Base-by-base conservation (phyloP, 495 filamentous ascomycete species). In the Cercophora newfieldiana region DNA sequence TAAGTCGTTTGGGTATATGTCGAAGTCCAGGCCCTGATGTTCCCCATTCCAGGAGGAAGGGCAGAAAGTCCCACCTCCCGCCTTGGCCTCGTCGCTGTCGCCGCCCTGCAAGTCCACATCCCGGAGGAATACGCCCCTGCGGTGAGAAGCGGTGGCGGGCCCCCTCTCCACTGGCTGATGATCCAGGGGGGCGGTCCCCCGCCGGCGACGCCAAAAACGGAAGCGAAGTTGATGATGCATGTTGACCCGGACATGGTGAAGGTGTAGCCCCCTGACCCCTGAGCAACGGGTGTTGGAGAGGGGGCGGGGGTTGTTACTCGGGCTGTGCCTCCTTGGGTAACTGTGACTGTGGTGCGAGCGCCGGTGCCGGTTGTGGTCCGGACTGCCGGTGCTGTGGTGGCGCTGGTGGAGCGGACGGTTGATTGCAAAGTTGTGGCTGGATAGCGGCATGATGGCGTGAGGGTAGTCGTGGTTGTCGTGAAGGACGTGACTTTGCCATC, bases 371-470 rank as follows among this genome's bases (percentile, higher is more conserved):
- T 47, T 7, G 7, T 47, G 37, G 37, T 47, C 37, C n/a, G n/a
- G n/a, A n/a, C 49, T 22, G 10, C 51, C 18, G 51, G 8, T 7
- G 49, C 19, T 10, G 49, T 19, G 8, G 54, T 7, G 25, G 54
- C 25, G 26, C 10, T 33, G 8, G 55, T 33, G 26, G 21, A 16
- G 26, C 8, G 25, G 7, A 30, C 29, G 7, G 55, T 53, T 22
- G 50, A 24, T 10, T 24, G 16, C 18, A 6, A 24, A 4, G 48
- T 1, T 19, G 29, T 48, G 26, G 65, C 37, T 8, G 54, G 25
- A 22, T 56, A 64, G 44, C 30, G 51, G 49, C 68, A 69, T 6
- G 55, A 50, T 18, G 64, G 55, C 2, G 64, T 66, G 7, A 64
- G 47, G 4, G 60, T 66, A 60, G 30, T 60, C 2, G 47, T 30